Conservation (phyloP, 352 stramenopile species). For the Elongisporangium anandrum region DNA sequence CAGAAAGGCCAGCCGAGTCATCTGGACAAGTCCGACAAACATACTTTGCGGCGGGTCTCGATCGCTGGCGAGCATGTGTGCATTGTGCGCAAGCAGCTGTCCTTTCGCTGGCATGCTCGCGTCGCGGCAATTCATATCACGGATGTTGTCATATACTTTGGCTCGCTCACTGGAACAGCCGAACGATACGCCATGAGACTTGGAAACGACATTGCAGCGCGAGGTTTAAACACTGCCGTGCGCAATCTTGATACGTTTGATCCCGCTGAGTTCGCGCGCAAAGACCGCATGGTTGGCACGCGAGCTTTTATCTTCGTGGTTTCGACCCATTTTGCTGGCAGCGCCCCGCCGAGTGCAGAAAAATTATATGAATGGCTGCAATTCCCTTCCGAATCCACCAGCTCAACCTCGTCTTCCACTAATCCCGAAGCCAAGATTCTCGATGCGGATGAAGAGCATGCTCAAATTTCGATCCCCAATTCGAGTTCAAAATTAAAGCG, state of each 20-base stretch:
- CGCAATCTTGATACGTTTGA: constrained; percentile 89
- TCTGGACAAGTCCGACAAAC: not conserved
- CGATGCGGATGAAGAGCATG: not conserved
- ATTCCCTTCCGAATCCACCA: constrained; percentile 7
- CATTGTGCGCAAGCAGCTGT: constrained; percentile 6
- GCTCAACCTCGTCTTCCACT: not conserved
- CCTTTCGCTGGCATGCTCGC: constrained; percentile 11
- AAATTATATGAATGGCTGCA: constrained; percentile 86
- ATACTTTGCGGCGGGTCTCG: not conserved
- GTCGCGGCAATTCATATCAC: constrained; percentile 17
- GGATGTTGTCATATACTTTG: constrained; percentile 90
- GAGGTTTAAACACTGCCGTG: constrained; percentile 56
- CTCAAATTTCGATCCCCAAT: not conserved
- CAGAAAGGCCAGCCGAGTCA: not conserved
- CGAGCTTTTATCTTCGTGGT: constrained; percentile 88
- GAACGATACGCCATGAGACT: constrained; percentile 90
- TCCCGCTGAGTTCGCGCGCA: constrained; percentile 10
- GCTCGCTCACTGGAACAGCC: constrained; percentile 91
- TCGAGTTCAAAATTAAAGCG: not conserved
- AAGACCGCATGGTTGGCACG: constrained; percentile 18
- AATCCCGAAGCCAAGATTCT: not conserved
- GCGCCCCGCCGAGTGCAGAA: constrained; percentile 91
- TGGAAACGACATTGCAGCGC: constrained; percentile 49
- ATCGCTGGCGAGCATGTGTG: not conserved
- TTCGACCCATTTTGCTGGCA: constrained; percentile 93